Evolutionary conservation across 1,284 basidiomycete genomes (phyloP), one percentile per base, ranked within the genome.

Genomic region (Spongiforma sp.): DNA sequence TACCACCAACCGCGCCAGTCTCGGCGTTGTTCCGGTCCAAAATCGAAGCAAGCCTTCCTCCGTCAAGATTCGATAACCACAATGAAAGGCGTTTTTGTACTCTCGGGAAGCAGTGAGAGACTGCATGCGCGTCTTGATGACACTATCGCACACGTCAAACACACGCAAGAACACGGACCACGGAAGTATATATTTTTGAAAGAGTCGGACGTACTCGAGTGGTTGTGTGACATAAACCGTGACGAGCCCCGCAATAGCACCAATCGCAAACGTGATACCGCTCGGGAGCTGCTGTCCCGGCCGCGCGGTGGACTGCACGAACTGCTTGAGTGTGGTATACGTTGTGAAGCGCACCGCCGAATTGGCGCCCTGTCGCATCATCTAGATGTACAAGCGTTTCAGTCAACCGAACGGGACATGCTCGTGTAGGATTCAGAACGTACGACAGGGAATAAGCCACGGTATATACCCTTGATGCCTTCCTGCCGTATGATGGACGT

Each of bases 81-180:
- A 99, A 75, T 98, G 95, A 80, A 98, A 93, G 1, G 96, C 92
- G 75, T 96, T 98, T 48, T 89, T 86, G 78, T 99, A 99, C 68
- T 95, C 89, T 50, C 86, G 80, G 24, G 88, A 84, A 3, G 96
- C 97, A 68, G 89, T 86, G 34, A 99, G 84, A 2, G 94, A 91
- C 77, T 99, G 97, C 97, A 99, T 99, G 50, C 97, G 88, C 15
- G 97, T 99, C 81, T 99, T 99, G 80, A 99, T 89, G 24, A 99
- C 96, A 74, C 95, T 97, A 70, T 60, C 9, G n/a, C 56, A n/a
- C 24, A 36, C 33, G 60, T 75, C 48, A 64, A 50, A 43, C 28
- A 4, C 32, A 21, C 28, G 28, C 43, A 8, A 7, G 26, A 26
- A 41, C 11, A 34, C 26, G 55, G 57, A 53, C 48, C n/a, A n/a